Base-by-base conservation (phyloP, 2,329 filamentous ascomycete genomes). In the Hysterium pulicare region DNA sequence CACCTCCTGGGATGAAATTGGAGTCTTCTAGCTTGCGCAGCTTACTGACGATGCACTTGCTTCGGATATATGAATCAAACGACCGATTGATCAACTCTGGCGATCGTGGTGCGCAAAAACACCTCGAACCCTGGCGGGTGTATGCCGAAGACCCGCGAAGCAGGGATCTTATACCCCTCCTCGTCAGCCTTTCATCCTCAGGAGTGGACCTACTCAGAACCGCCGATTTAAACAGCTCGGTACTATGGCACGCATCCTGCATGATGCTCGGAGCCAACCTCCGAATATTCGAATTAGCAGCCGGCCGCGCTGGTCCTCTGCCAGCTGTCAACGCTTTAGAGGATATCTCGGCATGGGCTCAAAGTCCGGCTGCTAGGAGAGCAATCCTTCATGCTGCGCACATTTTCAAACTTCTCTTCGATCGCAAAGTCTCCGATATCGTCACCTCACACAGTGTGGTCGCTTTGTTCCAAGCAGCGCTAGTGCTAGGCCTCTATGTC, bases 161-260 rank as follows among this genome's bases (percentile, higher is more conserved):
- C 15, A 63, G 70, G 32, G 60, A 61, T 7, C 61, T 69, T 5
- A 59, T 67, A 16, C 55, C 60, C 8, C 57, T 69, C 2, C 47
- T 68, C 9, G 55, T 66, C 9, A 64, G 68, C 36, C 50, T 68
- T 13, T 64, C 64, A 3, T 58, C 58, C 4, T 59, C 60, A 4
- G 75, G 74, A 26, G 66, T 70, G 23, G 66, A 71, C 17, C 61
- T 65, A 1, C 60, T 75, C 3, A 55, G 68, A 11, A 64, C 60
- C 2, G 64, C 73, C 19, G 73, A 75, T 39, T 66, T 75, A 2
- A 78, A 78, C 38, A 71, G 72, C 3, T 55, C 71, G 1, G 64
- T 77, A 3, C 67, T 76, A 28, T 78, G 75, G 75, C 75, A 78
- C 48, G 70, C 72, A 33, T 70, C 76, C 40, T 76, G 72, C 49